A percentile compares a stretch with the other conserved stretches of the same genome.
Conservation (phyloP, 2,329 filamentous ascomycete species). For the Diplodia intermedia region DNA sequence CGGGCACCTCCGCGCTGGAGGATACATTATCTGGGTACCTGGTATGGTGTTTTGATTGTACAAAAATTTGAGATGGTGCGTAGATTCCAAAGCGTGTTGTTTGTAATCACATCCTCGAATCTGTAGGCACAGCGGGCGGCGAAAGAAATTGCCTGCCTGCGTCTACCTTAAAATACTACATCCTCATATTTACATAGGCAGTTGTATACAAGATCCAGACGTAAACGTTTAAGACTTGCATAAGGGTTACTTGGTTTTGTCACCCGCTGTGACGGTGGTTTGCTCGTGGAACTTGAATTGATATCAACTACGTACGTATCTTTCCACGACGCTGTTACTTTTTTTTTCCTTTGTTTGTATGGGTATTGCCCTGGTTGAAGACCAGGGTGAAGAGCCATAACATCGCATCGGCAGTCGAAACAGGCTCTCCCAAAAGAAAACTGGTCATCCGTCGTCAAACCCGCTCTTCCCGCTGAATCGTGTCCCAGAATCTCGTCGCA, state of each 20-base stretch:
- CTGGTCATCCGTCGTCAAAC: slow-evolving; percentile 29
- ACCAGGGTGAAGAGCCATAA: slow-evolving; percentile 26
- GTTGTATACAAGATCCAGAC: no score
- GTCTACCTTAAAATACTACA: no score
- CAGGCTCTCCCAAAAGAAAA: slow-evolving; percentile 27
- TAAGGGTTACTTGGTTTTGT: no score
- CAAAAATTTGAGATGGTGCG: no score
- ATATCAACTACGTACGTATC: slow-evolving; percentile 28
- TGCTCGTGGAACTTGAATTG: slow-evolving; percentile 21
- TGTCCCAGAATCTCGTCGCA: slow-evolving; percentile 28
- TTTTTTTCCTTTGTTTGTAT: slow-evolving; percentile 12
- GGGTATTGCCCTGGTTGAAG: slow-evolving; percentile 11
- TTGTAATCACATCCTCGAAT: no score
- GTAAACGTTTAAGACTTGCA: no score
- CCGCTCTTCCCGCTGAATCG: slow-evolving; percentile 15
- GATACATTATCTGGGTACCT: background rate
- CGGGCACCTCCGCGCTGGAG: background rate
- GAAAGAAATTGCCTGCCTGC: no score
- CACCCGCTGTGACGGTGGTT: background rate
- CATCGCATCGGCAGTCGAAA: slow-evolving; percentile 30
- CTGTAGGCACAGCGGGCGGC: no score
- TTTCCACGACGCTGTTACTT: slow-evolving; percentile 15
- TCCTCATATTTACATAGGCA: no score
- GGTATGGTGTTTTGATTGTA: background rate
- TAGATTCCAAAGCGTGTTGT: no score